Conservation (phyloP, 371 early-diverging fungal species). For the Zychaea mexicana region DNA sequence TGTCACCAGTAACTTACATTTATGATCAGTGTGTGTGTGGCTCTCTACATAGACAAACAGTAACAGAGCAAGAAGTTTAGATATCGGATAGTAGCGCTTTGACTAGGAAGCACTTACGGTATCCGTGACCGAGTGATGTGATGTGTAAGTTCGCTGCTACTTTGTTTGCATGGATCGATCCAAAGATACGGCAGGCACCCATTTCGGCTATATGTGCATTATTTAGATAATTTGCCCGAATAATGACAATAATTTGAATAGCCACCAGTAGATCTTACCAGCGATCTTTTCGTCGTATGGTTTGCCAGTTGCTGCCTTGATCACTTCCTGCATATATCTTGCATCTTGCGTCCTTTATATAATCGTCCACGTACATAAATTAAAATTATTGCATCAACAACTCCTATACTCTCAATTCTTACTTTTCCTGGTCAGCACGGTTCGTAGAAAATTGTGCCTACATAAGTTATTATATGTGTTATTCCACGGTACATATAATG, state of each 20-base stretch:
- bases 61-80: not conserved
- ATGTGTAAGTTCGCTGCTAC: constrained; percentile 90
- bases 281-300: constrained; percentile 37
- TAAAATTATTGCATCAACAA: no score
- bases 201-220: constrained; percentile 31
- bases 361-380: no score
- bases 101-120: constrained; percentile 47
- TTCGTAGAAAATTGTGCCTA: constrained; percentile 51
- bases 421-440: constrained; percentile 18
- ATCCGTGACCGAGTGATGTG: constrained; percentile 90
- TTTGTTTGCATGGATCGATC: constrained; percentile 77
- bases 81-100: not conserved
- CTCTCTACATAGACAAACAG: constrained; percentile 21
- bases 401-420: no score
- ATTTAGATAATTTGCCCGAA: not conserved
- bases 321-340: constrained; percentile 41
- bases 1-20: no score
- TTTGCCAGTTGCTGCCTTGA: constrained; percentile 45
- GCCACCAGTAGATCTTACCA: no score
- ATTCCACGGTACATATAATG: not conserved
- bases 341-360: constrained; percentile 31
- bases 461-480: not conserved
- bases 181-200: constrained; percentile 77
- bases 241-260: not conserved
- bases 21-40: constrained; percentile 64